These are phyloP conservation scores for Davidsoniella australis DNA, from an alignment of 2,329 filamentous ascomycete species.

Conservation along the genomic window DNA sequence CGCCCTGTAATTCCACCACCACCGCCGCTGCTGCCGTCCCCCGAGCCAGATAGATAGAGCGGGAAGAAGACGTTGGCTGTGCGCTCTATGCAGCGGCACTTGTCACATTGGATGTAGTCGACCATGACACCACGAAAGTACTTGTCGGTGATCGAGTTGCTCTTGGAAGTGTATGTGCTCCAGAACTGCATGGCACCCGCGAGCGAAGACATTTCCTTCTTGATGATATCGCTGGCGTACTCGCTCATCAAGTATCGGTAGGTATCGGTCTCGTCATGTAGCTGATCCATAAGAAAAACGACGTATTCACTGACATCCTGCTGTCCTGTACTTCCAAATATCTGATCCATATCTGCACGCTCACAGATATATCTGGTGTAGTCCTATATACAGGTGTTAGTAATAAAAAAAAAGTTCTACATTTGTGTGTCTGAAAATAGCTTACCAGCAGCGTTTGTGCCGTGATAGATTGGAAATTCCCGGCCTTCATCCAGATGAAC, in stretches of 20 bases:
- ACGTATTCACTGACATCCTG: constrained; percentile 90
- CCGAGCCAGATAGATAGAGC: constrained; percentile 15
- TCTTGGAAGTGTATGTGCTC: constrained; percentile 50
- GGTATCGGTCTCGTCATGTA: constrained; percentile 73
- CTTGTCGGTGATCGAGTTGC: constrained; percentile 59
- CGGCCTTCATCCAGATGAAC: constrained; percentile 38
- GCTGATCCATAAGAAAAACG: constrained; percentile 60
- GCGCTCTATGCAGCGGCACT: constrained; percentile 27
- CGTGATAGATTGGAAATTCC: constrained; percentile 33
- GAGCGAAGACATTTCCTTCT: constrained; percentile 4
- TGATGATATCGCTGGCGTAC: constrained; percentile 10
- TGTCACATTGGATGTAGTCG: constrained; percentile 44
- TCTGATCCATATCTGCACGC: constrained; percentile 16
- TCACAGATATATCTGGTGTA: constrained; percentile 31
- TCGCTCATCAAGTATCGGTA: constrained; percentile 24
- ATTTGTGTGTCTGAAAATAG: constrained; percentile 5
- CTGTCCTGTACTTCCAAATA: constrained; percentile 59
- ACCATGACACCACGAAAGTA: constrained; percentile 66
- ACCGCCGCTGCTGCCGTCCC: background rate
- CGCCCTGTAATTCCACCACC: background rate
- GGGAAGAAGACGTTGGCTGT: constrained; percentile 38
- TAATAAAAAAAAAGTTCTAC: constrained; percentile 10
- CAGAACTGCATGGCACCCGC: constrained; percentile 56
- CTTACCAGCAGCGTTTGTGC: constrained; percentile 41
- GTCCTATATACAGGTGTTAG: constrained; percentile 24